Evolutionary conservation across 306 rosid species (phyloP).

Genomic region (Begonia loranthoides): DNA sequence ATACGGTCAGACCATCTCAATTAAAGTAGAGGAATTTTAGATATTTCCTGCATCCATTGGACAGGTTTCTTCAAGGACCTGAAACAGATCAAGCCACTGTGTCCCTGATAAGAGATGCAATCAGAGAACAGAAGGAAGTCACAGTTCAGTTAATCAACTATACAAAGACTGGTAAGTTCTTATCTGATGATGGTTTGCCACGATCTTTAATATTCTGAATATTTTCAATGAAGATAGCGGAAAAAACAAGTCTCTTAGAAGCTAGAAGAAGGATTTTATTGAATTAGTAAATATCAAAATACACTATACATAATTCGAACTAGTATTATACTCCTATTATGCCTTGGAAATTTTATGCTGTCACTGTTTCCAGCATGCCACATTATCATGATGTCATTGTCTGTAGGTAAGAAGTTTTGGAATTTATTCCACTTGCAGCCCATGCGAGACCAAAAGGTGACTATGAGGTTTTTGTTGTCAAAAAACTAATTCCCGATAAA

Average conservation of each 20-base stretch:
- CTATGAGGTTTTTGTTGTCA: background rate
- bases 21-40: no score
- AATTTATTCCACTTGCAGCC: conserved; percentile 99
- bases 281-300: no score
- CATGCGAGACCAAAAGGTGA: conserved; percentile 89
- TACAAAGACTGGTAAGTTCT: conserved; percentile 74
- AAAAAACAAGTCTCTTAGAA: no score
- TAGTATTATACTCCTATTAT: no score
- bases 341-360: background rate
- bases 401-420: conserved; percentile 93
- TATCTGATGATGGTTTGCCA: background rate
- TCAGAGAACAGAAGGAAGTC: conserved; percentile 75
- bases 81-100: conserved; percentile 86
- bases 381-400: conserved; percentile 6
- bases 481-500: background rate
- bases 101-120: conserved; percentile 65
- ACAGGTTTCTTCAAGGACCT: conserved; percentile 98
- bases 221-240: no score
- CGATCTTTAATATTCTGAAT: no score
- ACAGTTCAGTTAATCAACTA: conserved; percentile 97
- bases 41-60: no score
- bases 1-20: no score
- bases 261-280: no score
- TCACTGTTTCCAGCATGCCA: background rate
- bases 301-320: no score